A percentile compares a stretch with the other conserved stretches of the same genome.
phyloP scores from a whole-genome alignment of 2,329 filamentous ascomycete species.

The Daldinia eschscholtzii region DNA sequence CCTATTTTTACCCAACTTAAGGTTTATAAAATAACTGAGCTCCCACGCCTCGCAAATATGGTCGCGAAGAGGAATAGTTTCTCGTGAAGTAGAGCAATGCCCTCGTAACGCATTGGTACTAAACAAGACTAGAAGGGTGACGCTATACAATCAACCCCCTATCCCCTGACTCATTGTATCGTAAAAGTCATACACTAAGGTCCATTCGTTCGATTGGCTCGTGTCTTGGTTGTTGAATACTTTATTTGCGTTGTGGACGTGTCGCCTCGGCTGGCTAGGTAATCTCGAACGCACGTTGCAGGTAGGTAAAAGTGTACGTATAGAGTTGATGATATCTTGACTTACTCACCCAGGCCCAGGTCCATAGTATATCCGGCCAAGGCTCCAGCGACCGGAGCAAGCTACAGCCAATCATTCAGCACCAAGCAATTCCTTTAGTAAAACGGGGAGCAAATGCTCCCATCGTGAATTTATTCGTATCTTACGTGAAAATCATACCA shows the following conservation, averaged over 20 bases:
- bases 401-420: neutral
- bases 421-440: neutral
- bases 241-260: too few relatives aligned
- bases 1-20: neutral
- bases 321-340: too few relatives aligned
- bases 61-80: neutral
- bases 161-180: neutral
- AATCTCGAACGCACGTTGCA: too few relatives aligned
- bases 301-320: too few relatives aligned
- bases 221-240: too few relatives aligned
- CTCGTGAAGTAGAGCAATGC: neutral
- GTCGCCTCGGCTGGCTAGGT: too few relatives aligned
- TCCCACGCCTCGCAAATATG: neutral
- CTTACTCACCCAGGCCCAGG: neutral
- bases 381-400: neutral
- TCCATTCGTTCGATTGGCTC: too few relatives aligned
- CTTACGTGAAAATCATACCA: neutral
- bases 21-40: neutral
- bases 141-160: neutral
- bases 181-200: constrained; percentile 1
- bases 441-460: neutral
- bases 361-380: neutral
- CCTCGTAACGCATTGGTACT: too few relatives aligned
- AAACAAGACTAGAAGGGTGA: neutral
- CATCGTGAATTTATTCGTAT: neutral